A percentile compares a stretch with the other conserved stretches of the same genome.
phyloP scores from a whole-genome alignment of 2,329 filamentous ascomycete genomes.

The Apiospora aurea region DNA sequence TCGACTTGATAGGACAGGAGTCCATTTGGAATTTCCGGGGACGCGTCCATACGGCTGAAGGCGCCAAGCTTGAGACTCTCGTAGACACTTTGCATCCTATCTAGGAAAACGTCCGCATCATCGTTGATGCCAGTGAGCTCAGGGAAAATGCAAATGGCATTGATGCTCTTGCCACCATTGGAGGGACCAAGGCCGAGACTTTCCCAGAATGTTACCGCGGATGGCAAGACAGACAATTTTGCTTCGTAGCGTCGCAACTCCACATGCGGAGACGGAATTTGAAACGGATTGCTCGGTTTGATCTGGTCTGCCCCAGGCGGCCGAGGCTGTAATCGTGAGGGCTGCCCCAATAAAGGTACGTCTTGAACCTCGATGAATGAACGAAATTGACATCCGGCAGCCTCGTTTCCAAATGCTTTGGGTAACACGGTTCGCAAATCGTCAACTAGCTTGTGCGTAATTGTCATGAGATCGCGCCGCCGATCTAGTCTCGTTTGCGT shows the following conservation, averaged over 20 bases:
- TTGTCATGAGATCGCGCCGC: constrained; percentile 50
- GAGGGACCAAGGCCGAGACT: constrained; percentile 76
- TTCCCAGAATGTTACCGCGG: constrained; percentile 83
- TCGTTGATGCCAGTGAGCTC: constrained; percentile 67
- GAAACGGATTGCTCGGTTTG: constrained; percentile 62
- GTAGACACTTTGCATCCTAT: constrained; percentile 73
- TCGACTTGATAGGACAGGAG: constrained; percentile 59
- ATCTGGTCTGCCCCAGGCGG: constrained; percentile 55
- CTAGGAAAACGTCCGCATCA: constrained; percentile 68
- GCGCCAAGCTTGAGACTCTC: constrained; percentile 76
- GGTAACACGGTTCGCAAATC: constrained; percentile 55
- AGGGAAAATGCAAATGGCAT: constrained; percentile 75
- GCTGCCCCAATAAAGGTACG: constrained; percentile 59
- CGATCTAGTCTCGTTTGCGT: constrained; percentile 42
- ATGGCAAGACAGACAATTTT: constrained; percentile 75
- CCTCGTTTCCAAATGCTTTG: constrained; percentile 51
- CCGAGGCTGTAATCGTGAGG: constrained; percentile 59
- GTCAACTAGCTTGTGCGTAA: constrained; percentile 56
- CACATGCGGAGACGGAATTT: constrained; percentile 73
- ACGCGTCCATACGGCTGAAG: constrained; percentile 59
- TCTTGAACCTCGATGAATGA: constrained; percentile 65
- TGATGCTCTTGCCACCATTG: constrained; percentile 74
- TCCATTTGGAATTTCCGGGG: constrained; percentile 54
- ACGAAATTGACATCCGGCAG: constrained; percentile 51
- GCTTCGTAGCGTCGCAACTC: constrained; percentile 75